Evolutionary conservation across 371 early-diverging fungal genomes (phyloP).

Genomic region (Mortierella sp.): DNA sequence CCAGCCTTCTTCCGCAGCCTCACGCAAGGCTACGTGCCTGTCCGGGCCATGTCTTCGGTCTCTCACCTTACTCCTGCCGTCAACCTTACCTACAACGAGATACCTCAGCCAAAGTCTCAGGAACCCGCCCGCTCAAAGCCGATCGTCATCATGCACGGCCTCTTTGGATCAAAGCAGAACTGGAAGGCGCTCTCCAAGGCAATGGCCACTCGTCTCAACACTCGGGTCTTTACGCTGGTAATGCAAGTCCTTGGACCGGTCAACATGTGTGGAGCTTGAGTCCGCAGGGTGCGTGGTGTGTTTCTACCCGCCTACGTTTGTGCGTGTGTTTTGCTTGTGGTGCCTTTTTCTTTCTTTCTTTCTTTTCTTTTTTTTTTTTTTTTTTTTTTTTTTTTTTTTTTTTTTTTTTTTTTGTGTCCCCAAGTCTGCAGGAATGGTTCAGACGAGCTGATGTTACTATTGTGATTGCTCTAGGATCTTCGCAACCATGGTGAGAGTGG

Average conservation of each 20-base stretch:
- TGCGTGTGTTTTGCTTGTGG: too few relatives aligned
- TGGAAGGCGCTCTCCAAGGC: slow-evolving; percentile 88
- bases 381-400: neutral
- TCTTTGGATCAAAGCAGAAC: slow-evolving; percentile 96
- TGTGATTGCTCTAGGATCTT: slow-evolving; percentile 68
- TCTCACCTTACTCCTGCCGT: slow-evolving; percentile 13
- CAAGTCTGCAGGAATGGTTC: neutral
- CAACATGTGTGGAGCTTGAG: too few relatives aligned
- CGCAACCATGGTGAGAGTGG: slow-evolving; percentile 95
- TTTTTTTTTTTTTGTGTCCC: too few relatives aligned
- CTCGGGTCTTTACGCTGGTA: slow-evolving; percentile 71
- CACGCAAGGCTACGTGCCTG: slow-evolving; percentile 1
- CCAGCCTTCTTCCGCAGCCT: neutral
- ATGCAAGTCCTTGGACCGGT: neutral
- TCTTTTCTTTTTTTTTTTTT: neutral
- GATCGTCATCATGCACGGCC: slow-evolving; percentile 87
- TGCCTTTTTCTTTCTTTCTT: neutral
- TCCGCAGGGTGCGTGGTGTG: too few relatives aligned
- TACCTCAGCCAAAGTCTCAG: slow-evolving; percentile 22
- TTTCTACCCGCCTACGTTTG: neutral
- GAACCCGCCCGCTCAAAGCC: slow-evolving; percentile 51
- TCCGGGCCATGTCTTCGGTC: slow-evolving; percentile 18
- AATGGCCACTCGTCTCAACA: slow-evolving; percentile 66
- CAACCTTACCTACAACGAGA: slow-evolving; percentile 25
- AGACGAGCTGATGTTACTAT: neutral